Base-by-base conservation (phyloP, 2,329 filamentous ascomycete genomes). In the Phialophora chinensis region DNA sequence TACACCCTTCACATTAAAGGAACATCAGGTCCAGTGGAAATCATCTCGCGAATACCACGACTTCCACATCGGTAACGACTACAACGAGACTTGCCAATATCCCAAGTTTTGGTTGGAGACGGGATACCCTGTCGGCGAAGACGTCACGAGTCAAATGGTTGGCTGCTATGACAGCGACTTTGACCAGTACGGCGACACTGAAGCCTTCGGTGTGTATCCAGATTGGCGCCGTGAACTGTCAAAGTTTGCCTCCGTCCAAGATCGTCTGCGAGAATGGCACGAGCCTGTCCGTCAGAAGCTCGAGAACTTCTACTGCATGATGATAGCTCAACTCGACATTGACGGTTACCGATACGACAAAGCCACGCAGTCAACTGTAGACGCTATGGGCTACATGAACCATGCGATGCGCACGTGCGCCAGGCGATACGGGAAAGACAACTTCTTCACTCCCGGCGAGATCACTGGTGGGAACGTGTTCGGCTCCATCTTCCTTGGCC, bases 291-390 rank as follows among this genome's bases (percentile, higher is more conserved):
- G 83, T 35, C 80, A 83, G 55, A 86, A 86, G 70, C 78, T 90
- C 65, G 83, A 85, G 68, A 83, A 83, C 53, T 87, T 89, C 71
- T 88, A 86, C 1, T 90, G 88, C 76, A 86, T 89, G 75, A 81
- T 86, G 38, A 87, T 90, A 64, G 76, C 80, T 27, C 85, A 83
- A 68, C 79, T 90, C n/a, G 88, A 90, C 72, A 85, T 90, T 63
- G 88, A 90, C 72, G 88, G 87, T 0, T 88, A 87, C 73, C 84
- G 88, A 62, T 87, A 88, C 75, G 88, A 90, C 77, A 90, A 90
- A 75, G 88, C 86, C 1, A 84, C 86, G 17, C 87, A 89, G 72
- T 83, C 86, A 12, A 88, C 87, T 0, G 82, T 88, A 5, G 88
- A 89, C 72, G 82, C 86, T 0, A 80, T 87, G 65, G 86, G 82